Percentiles rank a stretch among this genome's conserved stretches.
Conservation (phyloP, 1,284 basidiomycete species). For the Cystobasidium slooffiae region DNA sequence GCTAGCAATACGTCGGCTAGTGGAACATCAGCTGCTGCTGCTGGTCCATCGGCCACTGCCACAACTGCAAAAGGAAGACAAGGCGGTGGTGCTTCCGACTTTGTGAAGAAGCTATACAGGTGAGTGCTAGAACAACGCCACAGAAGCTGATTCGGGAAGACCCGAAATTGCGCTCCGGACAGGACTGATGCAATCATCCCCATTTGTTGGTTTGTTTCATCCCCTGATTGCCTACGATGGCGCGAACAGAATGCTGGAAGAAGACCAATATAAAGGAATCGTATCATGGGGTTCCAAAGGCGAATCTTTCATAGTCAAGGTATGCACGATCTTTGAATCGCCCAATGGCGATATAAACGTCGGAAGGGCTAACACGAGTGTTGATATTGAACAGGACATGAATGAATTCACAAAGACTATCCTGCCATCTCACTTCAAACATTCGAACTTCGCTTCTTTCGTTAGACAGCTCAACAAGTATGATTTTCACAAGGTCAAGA, state of each 20-base stretch:
- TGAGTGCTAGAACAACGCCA: conserved; percentile 57
- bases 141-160: not conserved
- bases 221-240: not conserved
- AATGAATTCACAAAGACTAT: conserved; percentile 95
- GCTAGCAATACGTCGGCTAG: not conserved
- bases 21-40: not conserved
- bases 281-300: conserved; percentile 86
- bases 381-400: conserved; percentile 71
- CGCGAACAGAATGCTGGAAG: conserved; percentile 80
- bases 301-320: conserved; percentile 91
- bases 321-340: conserved; percentile 50
- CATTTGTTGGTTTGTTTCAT: too few relatives aligned
- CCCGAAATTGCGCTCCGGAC: not conserved
- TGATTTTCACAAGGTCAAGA: conserved; percentile 88
- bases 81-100: conserved; percentile 65
- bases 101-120: conserved; percentile 96
- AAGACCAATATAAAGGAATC: conserved; percentile 71
- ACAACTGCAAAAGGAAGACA: conserved; percentile 9
- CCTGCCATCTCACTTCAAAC: conserved; percentile 92
- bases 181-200: too few relatives aligned
- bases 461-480: conserved; percentile 97
- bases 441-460: conserved; percentile 87
- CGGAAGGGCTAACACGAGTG: not conserved
- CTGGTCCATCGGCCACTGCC: not conserved
- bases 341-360: not conserved